phyloP scores from a whole-genome alignment of 148 eudicot species.

The Silene conica region DNA sequence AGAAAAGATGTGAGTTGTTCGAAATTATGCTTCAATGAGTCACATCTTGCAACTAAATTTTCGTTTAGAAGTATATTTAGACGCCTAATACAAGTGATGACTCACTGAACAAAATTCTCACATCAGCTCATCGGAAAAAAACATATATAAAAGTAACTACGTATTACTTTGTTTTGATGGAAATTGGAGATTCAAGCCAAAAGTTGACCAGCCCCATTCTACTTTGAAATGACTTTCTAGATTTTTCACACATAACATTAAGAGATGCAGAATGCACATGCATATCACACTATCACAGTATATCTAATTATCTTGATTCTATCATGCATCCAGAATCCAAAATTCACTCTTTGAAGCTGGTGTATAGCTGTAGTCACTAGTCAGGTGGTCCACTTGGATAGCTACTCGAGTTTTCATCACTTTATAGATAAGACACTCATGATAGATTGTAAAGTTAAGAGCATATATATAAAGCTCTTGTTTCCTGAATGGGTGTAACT shows the following conservation, averaged over 20 bases:
- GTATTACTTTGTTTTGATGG: background rate
- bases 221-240: background rate
- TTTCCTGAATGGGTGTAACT: background rate
- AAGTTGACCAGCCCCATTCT: background rate
- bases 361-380: background rate
- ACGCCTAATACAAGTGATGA: background rate
- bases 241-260: background rate
- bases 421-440: background rate
- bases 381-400: background rate
- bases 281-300: background rate
- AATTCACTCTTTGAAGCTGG: background rate
- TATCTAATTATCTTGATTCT: background rate
- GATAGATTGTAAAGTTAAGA: background rate
- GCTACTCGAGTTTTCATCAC: background rate
- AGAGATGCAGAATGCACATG: background rate
- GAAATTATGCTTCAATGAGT: conserved; percentile 1
- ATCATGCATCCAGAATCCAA: background rate
- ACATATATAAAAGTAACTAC: background rate
- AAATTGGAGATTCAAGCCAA: too few species aligned
- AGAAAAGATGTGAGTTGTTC: conserved; percentile 16
- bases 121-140: background rate
- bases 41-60: background rate
- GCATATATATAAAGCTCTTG: background rate
- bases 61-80: background rate
- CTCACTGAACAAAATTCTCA: background rate